Evolutionary conservation across 2,329 filamentous ascomycete genomes (phyloP).

Genomic region (Graphilbum fragrans): DNA sequence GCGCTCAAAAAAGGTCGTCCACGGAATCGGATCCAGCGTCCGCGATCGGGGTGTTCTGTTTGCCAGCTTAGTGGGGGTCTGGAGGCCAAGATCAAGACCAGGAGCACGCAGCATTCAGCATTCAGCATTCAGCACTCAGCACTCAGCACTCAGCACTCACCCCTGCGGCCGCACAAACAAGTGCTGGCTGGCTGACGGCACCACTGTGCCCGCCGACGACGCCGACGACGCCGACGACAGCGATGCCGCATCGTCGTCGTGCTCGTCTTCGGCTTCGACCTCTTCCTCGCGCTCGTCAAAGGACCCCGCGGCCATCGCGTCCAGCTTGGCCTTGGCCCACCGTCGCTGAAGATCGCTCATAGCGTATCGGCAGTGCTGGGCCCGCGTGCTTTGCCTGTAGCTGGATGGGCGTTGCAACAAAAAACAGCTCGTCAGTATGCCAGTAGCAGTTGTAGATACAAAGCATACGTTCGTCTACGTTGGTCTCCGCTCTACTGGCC

Average conservation of each 20-base stretch:
- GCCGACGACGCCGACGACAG: conserved; percentile 66
- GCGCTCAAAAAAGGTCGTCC: conserved; percentile 84
- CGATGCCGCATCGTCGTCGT: conserved; percentile 49
- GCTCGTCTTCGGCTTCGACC: conserved; percentile 19
- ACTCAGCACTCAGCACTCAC: conserved; percentile 26
- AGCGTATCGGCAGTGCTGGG: too few species aligned
- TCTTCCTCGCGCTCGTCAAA: conserved; percentile 43
- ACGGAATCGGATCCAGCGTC: conserved; percentile 58
- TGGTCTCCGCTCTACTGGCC: too few species aligned
- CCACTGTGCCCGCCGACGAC: conserved; percentile 85
- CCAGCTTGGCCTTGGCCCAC: conserved; percentile 18
- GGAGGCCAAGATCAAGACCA: conserved; percentile 9
- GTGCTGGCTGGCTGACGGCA: conserved; percentile 62
- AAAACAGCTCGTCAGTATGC: too few species aligned
- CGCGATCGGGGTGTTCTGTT: conserved; percentile 36
- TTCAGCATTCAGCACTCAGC: too few species aligned
- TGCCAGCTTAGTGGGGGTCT: not conserved
- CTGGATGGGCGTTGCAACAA: too few species aligned
- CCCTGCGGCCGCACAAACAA: conserved; percentile 60
- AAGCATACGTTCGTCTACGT: too few species aligned
- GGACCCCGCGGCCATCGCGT: conserved; percentile 4
- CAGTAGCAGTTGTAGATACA: too few species aligned
- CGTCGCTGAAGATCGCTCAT: conserved; percentile 22
- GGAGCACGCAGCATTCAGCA: conserved; percentile 6
- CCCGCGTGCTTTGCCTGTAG: too few species aligned